Evolutionary conservation across 805 yeast genomes (phyloP).

Genomic region (Wickerhamomyces tratensis): DNA sequence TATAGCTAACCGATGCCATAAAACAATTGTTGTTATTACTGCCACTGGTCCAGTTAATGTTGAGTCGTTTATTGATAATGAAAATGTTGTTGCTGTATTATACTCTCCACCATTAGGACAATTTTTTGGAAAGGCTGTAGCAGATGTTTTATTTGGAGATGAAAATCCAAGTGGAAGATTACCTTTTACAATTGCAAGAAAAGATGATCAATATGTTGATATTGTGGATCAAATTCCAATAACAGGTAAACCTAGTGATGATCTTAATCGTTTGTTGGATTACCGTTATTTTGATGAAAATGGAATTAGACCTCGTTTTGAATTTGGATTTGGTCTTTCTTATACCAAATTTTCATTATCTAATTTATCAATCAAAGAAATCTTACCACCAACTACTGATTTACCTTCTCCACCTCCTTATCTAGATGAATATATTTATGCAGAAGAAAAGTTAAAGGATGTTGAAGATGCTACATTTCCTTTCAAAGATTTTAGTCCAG

Average conservation of each 20-base stretch:
- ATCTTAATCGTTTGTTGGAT: constrained; percentile 31
- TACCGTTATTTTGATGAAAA: constrained; percentile 50
- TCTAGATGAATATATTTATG: constrained; percentile 29
- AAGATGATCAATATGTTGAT: constrained; percentile 36
- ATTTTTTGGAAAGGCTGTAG: constrained; percentile 44
- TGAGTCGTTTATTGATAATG: constrained; percentile 45
- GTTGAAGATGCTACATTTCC: constrained; percentile 48
- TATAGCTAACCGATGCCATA: constrained; percentile 39
- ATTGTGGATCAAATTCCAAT: constrained; percentile 28
- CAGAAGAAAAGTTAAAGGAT: constrained; percentile 39
- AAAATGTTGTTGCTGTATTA: constrained; percentile 48
- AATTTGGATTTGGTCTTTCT: constrained; percentile 55
- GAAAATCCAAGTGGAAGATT: constrained; percentile 54
- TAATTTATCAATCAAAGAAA: constrained; percentile 30
- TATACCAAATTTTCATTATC: constrained; percentile 32
- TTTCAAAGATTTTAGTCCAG: constrained; percentile 39
- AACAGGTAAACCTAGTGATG: constrained; percentile 27
- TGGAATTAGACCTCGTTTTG: constrained; percentile 45
- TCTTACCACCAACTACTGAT: constrained; percentile 33
- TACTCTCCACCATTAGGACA: constrained; percentile 50
- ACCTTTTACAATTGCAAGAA: constrained; percentile 54
- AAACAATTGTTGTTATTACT: constrained; percentile 50
- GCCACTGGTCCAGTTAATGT: constrained; percentile 52
- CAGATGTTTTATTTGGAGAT: constrained; percentile 51
- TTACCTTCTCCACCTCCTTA: constrained; percentile 37